Percentiles rank a stretch among this genome's conserved stretches.
phyloP scores from a whole-genome alignment of 345 rosid genomes.

The Chamaenerion angustifolium region DNA sequence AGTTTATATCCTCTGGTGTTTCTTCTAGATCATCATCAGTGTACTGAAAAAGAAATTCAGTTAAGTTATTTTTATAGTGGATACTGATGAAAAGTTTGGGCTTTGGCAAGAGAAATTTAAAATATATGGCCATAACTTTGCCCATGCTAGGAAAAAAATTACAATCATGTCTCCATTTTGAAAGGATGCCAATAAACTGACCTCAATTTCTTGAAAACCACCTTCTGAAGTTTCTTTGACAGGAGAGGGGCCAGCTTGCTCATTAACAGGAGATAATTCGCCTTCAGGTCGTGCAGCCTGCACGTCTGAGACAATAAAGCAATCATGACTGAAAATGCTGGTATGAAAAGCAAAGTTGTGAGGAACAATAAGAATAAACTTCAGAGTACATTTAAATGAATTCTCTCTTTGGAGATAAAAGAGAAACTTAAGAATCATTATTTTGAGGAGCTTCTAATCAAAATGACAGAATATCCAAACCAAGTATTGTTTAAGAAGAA shows the following conservation, averaged over 20 bases:
- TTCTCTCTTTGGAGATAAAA: no score
- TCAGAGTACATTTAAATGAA: no score
- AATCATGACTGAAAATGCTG: constrained; percentile 13
- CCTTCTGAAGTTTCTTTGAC: constrained; percentile 28
- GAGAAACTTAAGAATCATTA: no score
- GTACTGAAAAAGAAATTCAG: constrained; percentile 20
- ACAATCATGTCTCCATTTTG: constrained; percentile 38
- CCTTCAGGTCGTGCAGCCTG: constrained; percentile 18
- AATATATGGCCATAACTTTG: no score
- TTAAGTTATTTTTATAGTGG: not conserved
- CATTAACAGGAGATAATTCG: constrained; percentile 28
- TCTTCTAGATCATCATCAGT: constrained; percentile 26
- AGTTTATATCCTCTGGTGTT: constrained; percentile 25
- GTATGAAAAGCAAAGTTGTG: constrained; percentile 4
- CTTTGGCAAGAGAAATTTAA: no score
- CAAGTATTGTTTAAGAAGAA: no score
- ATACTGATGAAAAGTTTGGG: not conserved
- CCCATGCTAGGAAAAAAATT: constrained; percentile 33
- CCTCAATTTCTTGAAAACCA: constrained; percentile 32
- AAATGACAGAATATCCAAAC: no score
- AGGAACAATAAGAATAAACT: constrained; percentile 6
- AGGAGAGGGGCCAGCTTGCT: constrained; percentile 16
- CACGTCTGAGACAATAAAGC: constrained; percentile 19
- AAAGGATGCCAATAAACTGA: constrained; percentile 5
- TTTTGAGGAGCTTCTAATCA: no score